Conservation (phyloP, 495 filamentous ascomycete genomes). For the Neurospora sp. region DNA sequence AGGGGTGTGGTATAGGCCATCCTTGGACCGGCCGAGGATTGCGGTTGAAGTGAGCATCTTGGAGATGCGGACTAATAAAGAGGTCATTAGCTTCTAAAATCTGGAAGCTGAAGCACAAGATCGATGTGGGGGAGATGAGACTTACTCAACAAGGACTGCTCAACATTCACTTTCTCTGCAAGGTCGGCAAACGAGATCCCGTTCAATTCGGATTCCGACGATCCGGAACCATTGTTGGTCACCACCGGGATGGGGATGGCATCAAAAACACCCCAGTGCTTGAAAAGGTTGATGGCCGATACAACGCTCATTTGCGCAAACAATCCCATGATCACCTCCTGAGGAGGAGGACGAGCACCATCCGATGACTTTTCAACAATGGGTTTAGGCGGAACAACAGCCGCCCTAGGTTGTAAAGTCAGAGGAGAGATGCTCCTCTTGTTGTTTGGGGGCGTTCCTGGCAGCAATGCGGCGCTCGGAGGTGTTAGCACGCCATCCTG, state of each 20-base stretch:
- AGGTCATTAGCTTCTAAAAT: neutral
- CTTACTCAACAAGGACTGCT: constrained; percentile 20
- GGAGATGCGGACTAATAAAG: constrained; percentile 16
- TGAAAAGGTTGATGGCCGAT: constrained; percentile 23
- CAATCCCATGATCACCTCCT: constrained; percentile 18
- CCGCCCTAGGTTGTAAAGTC: constrained; percentile 6
- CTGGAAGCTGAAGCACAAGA: neutral
- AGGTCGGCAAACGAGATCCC: constrained; percentile 8
- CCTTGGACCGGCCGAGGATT: constrained; percentile 12
- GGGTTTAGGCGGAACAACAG: neutral
- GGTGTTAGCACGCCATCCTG: neutral
- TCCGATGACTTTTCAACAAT: neutral
- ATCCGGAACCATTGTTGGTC: too few relatives aligned
- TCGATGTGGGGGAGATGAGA: neutral
- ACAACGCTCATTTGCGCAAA: constrained; percentile 16
- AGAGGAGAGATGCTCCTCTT: constrained; percentile 3
- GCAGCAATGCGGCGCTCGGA: neutral
- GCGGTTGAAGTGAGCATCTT: constrained; percentile 22
- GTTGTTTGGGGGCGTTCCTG: neutral
- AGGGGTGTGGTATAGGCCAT: constrained; percentile 21
- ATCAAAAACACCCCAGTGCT: constrained; percentile 27
- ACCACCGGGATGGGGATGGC: constrained; percentile 12
- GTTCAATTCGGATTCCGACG: too few relatives aligned
- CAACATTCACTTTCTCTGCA: constrained; percentile 14
- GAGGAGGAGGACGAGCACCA: constrained; percentile 13